These are phyloP conservation scores for Styphnolobium japonicum DNA, from an alignment of 306 rosid species.

Conservation along the genomic window DNA sequence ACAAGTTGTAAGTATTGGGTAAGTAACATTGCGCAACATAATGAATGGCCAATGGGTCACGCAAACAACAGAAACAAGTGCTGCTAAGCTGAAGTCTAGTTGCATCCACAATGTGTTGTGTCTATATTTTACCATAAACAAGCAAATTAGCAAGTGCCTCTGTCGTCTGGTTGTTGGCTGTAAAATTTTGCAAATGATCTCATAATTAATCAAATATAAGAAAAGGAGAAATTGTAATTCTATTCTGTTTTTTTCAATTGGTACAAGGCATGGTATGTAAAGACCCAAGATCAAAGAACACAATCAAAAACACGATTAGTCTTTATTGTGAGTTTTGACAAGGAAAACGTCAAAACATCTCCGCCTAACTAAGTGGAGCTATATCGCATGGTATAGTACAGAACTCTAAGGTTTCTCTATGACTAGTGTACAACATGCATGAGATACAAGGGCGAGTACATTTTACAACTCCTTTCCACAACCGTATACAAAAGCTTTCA, in stretches of 20 bases:
- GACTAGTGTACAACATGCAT: slow-evolving; percentile 40
- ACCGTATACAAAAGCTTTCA: neutral
- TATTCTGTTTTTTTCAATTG: slow-evolving; percentile 2
- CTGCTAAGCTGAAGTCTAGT: no score
- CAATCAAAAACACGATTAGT: neutral
- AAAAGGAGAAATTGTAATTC: neutral
- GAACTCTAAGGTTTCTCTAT: slow-evolving; percentile 25
- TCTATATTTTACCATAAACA: neutral
- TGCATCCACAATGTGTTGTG: no score
- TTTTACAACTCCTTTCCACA: slow-evolving; percentile 21
- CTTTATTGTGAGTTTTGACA: slow-evolving; percentile 42
- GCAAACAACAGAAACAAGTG: no score
- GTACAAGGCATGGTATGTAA: slow-evolving; percentile 22
- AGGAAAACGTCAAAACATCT: slow-evolving; percentile 6
- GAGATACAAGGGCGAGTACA: slow-evolving; percentile 22
- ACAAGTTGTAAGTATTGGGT: no score
- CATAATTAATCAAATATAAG: neutral
- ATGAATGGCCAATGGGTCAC: no score
- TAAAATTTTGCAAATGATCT: neutral
- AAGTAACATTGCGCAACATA: no score
- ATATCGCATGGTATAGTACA: slow-evolving; percentile 37
- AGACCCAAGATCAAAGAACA: no score
- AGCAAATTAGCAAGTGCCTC: neutral
- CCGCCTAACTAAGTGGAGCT: slow-evolving; percentile 32
- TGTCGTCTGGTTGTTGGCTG: neutral